Conservation (phyloP, 2,329 filamentous ascomycete species). For the Sphaerulina populicola region DNA sequence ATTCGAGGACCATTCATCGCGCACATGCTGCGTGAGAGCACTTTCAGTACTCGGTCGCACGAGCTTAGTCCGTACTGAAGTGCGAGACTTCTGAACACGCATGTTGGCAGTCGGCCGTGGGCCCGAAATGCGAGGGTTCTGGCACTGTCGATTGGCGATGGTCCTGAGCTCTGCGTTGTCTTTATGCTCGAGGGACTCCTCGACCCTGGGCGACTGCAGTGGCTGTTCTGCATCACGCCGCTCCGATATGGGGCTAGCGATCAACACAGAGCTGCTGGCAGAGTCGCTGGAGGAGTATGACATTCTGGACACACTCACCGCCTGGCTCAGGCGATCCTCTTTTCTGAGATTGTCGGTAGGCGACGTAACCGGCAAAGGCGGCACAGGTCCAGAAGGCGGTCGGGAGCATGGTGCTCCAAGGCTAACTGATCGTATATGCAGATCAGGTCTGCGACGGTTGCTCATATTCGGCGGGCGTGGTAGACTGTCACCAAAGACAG, state of each 20-base stretch:
- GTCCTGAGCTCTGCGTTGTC: conserved; percentile 29
- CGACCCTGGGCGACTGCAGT: conserved; percentile 23
- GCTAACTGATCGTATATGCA: conserved; percentile 31
- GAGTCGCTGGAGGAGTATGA: conserved; percentile 39
- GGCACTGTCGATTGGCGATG: conserved; percentile 33
- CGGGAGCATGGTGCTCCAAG: conserved; percentile 32
- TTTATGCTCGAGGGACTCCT: conserved; percentile 25
- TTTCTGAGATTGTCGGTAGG: conserved; percentile 8
- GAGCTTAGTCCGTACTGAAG: conserved; percentile 25
- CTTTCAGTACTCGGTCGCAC: conserved; percentile 25
- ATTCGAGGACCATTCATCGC: conserved; percentile 19
- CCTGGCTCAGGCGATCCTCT: conserved; percentile 11
- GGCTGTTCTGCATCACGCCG: conserved; percentile 15
- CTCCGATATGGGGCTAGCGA: conserved; percentile 33
- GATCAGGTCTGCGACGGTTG: conserved; percentile 16
- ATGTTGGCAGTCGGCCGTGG: conserved; percentile 22
- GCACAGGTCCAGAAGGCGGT: conserved; percentile 37
- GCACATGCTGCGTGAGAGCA: conserved; percentile 13
- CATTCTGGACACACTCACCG: conserved; percentile 30
- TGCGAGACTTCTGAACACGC: conserved; percentile 22
- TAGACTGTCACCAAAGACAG: conserved; percentile 12
- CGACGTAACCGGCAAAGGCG: conserved; percentile 35
- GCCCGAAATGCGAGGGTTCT: conserved; percentile 29
- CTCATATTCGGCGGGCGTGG: conserved; percentile 7
- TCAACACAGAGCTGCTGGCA: conserved; percentile 36